These are phyloP conservation scores for Clavispora carvajalis DNA, from an alignment of 805 yeast species.

Conservation along the genomic window DNA sequence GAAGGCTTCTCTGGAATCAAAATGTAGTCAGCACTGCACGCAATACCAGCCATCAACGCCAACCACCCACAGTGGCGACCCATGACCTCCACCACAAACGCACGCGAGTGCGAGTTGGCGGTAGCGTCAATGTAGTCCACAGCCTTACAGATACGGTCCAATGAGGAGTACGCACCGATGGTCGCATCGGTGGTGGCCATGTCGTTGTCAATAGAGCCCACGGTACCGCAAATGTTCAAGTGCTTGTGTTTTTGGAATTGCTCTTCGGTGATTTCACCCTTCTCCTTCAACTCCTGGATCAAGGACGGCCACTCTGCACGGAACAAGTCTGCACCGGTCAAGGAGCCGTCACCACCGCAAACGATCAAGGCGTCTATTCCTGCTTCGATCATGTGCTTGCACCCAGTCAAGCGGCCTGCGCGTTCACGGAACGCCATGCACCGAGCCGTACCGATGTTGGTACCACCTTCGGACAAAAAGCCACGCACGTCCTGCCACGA, in stretches of 20 bases:
- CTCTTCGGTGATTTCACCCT: slow-evolving; percentile 40
- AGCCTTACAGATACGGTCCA: slow-evolving; percentile 68
- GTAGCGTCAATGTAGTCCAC: slow-evolving; percentile 82
- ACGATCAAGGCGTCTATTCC: slow-evolving; percentile 78
- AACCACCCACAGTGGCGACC: slow-evolving; percentile 91
- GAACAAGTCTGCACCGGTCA: slow-evolving; percentile 77
- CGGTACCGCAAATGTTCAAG: slow-evolving; percentile 68
- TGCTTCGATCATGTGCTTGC: slow-evolving; percentile 58
- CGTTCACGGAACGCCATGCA: slow-evolving; percentile 64
- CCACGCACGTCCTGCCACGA: slow-evolving; percentile 72
- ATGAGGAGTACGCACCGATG: slow-evolving; percentile 75
- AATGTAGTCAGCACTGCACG: slow-evolving; percentile 76
- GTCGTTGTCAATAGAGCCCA: slow-evolving; percentile 81
- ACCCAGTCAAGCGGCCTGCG: slow-evolving; percentile 58
- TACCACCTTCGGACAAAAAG: slow-evolving; percentile 68
- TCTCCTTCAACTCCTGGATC: slow-evolving; percentile 48
- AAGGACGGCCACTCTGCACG: slow-evolving; percentile 75
- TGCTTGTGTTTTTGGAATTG: slow-evolving; percentile 46
- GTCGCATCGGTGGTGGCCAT: slow-evolving; percentile 84
- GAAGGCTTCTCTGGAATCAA: slow-evolving; percentile 81
- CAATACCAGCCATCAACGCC: slow-evolving; percentile 74
- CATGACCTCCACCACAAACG: slow-evolving; percentile 83
- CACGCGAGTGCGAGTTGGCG: slow-evolving; percentile 77
- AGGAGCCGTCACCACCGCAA: slow-evolving; percentile 81
- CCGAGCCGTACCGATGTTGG: slow-evolving; percentile 75